phyloP scores from a whole-genome alignment of 768 basidiomycete species.

The Naematelia encephala region DNA sequence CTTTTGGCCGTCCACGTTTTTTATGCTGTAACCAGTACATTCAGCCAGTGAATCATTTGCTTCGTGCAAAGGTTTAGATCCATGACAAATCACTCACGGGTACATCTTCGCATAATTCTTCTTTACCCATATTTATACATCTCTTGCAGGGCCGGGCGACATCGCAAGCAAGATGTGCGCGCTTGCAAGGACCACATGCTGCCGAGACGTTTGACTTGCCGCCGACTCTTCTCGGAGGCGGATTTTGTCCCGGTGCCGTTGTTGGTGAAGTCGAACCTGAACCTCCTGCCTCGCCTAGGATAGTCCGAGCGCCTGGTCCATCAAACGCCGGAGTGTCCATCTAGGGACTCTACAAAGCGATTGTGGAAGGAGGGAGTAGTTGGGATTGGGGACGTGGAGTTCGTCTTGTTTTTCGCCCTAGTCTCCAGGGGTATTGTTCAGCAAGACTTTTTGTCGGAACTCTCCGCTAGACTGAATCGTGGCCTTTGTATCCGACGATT shows the following conservation, averaged over 20 bases:
- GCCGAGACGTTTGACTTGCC: slow-evolving; percentile 39
- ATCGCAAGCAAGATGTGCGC: slow-evolving; percentile 43
- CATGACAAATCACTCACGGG: slow-evolving; percentile 35
- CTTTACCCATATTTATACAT: slow-evolving; percentile 41
- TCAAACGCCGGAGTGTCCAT: slow-evolving; percentile 11
- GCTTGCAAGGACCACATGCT: slow-evolving; percentile 44
- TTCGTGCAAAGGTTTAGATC: too few relatives aligned
- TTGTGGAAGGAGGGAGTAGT: neutral
- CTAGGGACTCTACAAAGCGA: neutral
- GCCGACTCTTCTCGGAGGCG: slow-evolving; percentile 21
- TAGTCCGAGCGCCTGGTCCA: slow-evolving; percentile 23
- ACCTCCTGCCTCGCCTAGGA: slow-evolving; percentile 8
- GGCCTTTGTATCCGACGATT: neutral
- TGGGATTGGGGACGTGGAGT: too few relatives aligned
- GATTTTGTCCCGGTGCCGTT: neutral
- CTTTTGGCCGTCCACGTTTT: slow-evolving; percentile 42
- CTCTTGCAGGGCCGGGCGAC: slow-evolving; percentile 38
- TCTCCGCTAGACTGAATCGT: neutral
- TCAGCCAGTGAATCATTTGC: too few relatives aligned
- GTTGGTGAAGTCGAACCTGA: neutral
- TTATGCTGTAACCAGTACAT: slow-evolving; percentile 28
- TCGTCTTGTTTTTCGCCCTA: too few relatives aligned
- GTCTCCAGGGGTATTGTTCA: too few relatives aligned
- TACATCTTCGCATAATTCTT: slow-evolving; percentile 40
- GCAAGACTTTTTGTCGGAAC: neutral